A percentile compares a stretch with the other conserved stretches of the same genome.
Conservation (phyloP, 1,284 basidiomycete species). For the Sanghuangporus sanghuang region DNA sequence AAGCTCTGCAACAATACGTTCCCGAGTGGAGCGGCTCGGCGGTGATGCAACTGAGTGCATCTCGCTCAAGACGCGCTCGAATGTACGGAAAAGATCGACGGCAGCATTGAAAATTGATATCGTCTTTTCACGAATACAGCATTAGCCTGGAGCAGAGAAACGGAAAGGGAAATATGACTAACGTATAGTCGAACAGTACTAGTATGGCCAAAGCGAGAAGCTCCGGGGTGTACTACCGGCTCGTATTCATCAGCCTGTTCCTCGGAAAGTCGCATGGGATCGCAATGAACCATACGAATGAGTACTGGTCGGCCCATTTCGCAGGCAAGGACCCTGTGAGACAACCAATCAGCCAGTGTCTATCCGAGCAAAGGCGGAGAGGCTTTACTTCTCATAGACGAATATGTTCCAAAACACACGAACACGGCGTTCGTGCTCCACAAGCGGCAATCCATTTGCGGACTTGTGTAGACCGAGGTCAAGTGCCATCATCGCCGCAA, state of each 20-base stretch:
- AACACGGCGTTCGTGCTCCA: conserved; percentile 18
- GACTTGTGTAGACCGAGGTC: conserved; percentile 18
- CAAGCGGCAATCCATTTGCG: conserved; percentile 5
- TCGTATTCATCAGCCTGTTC: conserved; percentile 19
- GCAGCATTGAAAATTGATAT: conserved; percentile 19
- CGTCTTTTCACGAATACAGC: conserved; percentile 7
- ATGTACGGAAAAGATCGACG: conserved; percentile 17
- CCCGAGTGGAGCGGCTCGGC: conserved; percentile 10
- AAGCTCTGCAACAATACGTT: conserved; percentile 12
- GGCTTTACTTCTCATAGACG: conserved; percentile 17
- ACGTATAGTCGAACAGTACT: conserved; percentile 14
- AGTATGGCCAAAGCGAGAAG: neutral
- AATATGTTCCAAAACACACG: conserved; percentile 19
- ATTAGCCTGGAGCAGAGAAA: neutral
- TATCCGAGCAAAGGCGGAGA: neutral
- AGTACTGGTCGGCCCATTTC: conserved; percentile 18
- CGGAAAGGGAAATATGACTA: neutral
- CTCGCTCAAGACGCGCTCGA: conserved; percentile 16
- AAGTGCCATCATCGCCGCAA: conserved; percentile 19
- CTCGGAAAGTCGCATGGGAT: conserved; percentile 16
- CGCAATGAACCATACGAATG: conserved; percentile 17
- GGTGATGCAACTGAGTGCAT: conserved; percentile 12
- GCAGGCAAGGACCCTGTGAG: conserved; percentile 13
- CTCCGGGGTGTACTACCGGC: conserved; percentile 10
- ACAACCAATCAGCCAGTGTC: neutral